Evolutionary conservation across 2,329 filamentous ascomycete species (phyloP).

Genomic region (Cryphonectria radicalis): DNA sequence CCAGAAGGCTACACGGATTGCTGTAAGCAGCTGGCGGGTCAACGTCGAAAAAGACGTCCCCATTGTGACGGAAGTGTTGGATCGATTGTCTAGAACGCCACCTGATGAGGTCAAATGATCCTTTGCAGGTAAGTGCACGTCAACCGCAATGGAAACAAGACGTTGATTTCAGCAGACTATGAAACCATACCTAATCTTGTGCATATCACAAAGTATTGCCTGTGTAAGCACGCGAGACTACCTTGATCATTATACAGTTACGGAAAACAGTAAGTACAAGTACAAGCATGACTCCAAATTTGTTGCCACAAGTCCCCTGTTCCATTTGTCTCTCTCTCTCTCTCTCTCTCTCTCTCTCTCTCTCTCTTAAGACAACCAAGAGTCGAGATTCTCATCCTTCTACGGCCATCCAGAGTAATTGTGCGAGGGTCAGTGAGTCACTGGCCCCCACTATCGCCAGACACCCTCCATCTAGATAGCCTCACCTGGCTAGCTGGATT

Average conservation of each 20-base stretch:
- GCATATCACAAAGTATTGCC: not conserved
- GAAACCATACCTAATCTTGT: not conserved
- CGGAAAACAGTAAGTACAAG: not conserved
- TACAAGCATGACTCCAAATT: not conserved
- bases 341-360: too few relatives aligned
- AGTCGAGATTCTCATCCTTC: too few relatives aligned
- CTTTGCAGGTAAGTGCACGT: not conserved
- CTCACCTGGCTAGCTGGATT: too few relatives aligned
- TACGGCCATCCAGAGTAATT: too few relatives aligned
- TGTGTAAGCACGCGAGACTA: not conserved
- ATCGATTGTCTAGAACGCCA: constrained; percentile 1
- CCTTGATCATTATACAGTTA: not conserved
- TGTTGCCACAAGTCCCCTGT: not conserved
- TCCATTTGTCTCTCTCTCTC: too few relatives aligned
- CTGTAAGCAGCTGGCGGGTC: constrained; percentile 84
- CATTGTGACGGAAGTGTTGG: constrained; percentile 67
- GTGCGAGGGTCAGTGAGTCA: too few relatives aligned
- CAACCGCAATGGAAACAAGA: not conserved
- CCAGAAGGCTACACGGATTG: constrained; percentile 75
- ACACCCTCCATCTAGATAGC: too few relatives aligned
- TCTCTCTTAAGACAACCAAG: too few relatives aligned
- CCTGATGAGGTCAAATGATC: not conserved
- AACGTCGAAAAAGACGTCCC: constrained; percentile 68
- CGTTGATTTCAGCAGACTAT: not conserved
- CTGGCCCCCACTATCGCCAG: too few relatives aligned